Evolutionary conservation across 2,329 filamentous ascomycete genomes (phyloP).

Genomic region (Botrytis squamosa): DNA sequence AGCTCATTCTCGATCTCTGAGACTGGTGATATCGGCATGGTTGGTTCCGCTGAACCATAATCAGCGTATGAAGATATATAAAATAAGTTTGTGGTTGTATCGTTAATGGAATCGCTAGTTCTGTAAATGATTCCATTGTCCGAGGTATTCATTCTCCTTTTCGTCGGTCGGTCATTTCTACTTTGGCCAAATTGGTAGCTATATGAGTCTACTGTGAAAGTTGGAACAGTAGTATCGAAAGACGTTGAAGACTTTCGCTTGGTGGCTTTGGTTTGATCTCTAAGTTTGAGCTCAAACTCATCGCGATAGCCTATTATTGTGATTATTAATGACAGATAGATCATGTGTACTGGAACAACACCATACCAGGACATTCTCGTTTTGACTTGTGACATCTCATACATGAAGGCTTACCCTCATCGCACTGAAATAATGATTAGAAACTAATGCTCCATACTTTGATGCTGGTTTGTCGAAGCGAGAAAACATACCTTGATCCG

Average conservation of each 20-base stretch:
- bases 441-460: not conserved
- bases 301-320: constrained; percentile 12
- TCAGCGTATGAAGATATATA: not conserved
- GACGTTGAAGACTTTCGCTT: not conserved
- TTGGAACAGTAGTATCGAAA: not conserved
- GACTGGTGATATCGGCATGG: not conserved
- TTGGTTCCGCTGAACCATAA: not conserved
- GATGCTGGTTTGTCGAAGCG: not conserved
- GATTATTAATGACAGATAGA: not conserved
- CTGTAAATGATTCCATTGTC: not conserved
- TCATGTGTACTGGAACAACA: not conserved
- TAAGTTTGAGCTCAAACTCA: constrained; percentile 1
- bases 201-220: constrained; percentile 7
- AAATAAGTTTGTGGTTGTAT: not conserved
- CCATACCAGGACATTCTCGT: constrained; percentile 59
- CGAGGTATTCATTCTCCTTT: not conserved
- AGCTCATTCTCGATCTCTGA: not conserved
- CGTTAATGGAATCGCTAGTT: not conserved
- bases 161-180: not conserved
- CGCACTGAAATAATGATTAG: constrained; percentile 49
- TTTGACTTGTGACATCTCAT: constrained; percentile 61
- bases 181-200: not conserved
- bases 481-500: constrained; percentile 22
- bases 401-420: constrained; percentile 63
- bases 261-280: not conserved